Conservation (phyloP, 495 filamentous ascomycete species). For the Pyrenula massariospora region DNA sequence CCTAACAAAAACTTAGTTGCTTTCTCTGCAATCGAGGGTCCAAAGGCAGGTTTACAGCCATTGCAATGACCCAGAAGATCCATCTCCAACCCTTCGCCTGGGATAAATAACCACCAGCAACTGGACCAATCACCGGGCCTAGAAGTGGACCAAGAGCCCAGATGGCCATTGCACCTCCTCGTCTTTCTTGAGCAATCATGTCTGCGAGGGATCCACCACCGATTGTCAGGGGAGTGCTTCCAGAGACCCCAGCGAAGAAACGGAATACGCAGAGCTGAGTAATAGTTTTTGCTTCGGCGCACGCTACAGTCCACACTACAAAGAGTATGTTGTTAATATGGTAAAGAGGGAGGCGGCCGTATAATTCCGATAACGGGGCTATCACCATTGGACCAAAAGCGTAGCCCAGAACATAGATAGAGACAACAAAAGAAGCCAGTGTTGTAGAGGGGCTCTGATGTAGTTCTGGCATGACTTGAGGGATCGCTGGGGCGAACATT, state of each 20-base stretch:
- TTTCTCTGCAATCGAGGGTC: background rate
- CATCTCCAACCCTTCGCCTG: slow-evolving; percentile 46
- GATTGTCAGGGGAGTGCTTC: slow-evolving; percentile 33
- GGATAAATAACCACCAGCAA: slow-evolving; percentile 39
- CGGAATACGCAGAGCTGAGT: slow-evolving; percentile 44
- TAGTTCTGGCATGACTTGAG: slow-evolving; percentile 36
- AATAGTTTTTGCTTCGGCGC: slow-evolving; percentile 42
- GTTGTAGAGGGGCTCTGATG: background rate
- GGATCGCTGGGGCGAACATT: slow-evolving; percentile 60
- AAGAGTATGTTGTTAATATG: slow-evolving; percentile 39
- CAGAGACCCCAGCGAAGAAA: slow-evolving; percentile 42
- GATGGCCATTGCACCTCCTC: slow-evolving; percentile 43
- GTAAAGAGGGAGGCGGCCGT: slow-evolving; percentile 44
- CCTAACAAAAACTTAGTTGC: background rate
- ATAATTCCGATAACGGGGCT: slow-evolving; percentile 53
- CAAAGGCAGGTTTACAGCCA: slow-evolving; percentile 24
- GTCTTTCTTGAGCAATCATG: slow-evolving; percentile 36
- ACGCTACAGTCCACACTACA: slow-evolving; percentile 45
- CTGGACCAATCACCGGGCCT: slow-evolving; percentile 38
- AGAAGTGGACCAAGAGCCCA: slow-evolving; percentile 41
- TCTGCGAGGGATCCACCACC: slow-evolving; percentile 38
- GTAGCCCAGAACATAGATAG: slow-evolving; percentile 41
- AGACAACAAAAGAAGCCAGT: slow-evolving; percentile 14
- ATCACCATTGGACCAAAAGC: slow-evolving; percentile 44
- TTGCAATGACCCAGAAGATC: slow-evolving; percentile 40